Percentiles rank a stretch among this genome's conserved stretches.
These are phyloP conservation scores for Calonectria multiphialidica DNA, from an alignment of 2,329 filamentous ascomycete genomes.

Conservation along the genomic window DNA sequence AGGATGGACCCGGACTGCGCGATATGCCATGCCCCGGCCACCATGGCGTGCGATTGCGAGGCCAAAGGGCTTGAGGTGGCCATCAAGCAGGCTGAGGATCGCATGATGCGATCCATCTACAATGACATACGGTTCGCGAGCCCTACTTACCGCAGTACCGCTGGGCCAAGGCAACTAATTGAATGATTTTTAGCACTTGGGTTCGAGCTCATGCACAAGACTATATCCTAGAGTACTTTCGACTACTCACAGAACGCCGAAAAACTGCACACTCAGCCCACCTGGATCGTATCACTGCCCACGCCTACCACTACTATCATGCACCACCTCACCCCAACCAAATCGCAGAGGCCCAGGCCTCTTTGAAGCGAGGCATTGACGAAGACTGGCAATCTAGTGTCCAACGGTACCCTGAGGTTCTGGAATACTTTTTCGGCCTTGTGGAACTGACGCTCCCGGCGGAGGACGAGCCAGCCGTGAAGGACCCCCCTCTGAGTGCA, in stretches of 20 bases:
- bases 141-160: slow-evolving; percentile 4
- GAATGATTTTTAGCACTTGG: slow-evolving; percentile 63
- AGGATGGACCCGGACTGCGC: slow-evolving; percentile 79
- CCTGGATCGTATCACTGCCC: slow-evolving; percentile 66
- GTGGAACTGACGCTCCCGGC: slow-evolving; percentile 75
- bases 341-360: slow-evolving; percentile 72
- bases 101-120: slow-evolving; percentile 73
- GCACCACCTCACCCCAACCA: slow-evolving; percentile 70
- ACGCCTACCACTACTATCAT: slow-evolving; percentile 70
- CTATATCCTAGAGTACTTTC: slow-evolving; percentile 76
- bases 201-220: slow-evolving; percentile 75
- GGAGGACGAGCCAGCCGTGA: slow-evolving; percentile 71
- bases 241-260: slow-evolving; percentile 70
- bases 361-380: slow-evolving; percentile 80
- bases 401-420: slow-evolving; percentile 82
- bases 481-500: slow-evolving; percentile 70
- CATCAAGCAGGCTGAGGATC: slow-evolving; percentile 71
- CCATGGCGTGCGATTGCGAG: slow-evolving; percentile 73
- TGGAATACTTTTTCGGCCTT: slow-evolving; percentile 83
- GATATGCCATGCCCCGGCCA: slow-evolving; percentile 72
- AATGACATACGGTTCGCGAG: slow-evolving; percentile 70
- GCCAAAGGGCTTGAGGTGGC: slow-evolving; percentile 73
- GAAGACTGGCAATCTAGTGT: slow-evolving; percentile 84
- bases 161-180: slow-evolving; percentile 27
- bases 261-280: slow-evolving; percentile 68